Evolutionary conservation across 306 rosid genomes (phyloP), one percentile per base, ranked within the genome.

Genomic region (Corylus heterophylla): DNA sequence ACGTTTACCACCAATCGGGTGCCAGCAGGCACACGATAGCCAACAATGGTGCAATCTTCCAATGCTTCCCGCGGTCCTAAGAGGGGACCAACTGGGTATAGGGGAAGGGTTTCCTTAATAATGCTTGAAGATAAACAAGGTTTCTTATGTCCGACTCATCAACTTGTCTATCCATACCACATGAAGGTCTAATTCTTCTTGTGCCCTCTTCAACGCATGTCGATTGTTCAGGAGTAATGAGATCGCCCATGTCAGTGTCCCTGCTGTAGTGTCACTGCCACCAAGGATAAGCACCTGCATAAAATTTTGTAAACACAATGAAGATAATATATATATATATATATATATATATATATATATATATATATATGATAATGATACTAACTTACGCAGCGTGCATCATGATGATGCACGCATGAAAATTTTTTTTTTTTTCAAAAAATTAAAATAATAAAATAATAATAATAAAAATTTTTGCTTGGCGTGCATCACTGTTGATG

Each of bases 71-170:
- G 84, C 7, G 86, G 87, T 7, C 84, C 88, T 12, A 78, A 74
- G 2, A 87, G 85, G 0, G 93, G 93, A 22, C 84, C 96, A 0
- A 91, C 90, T 11, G 90, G 93, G 63, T 86, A 87, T 7, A 87
- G 76, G 12, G 91, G 80, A 6, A 87, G 74, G 0, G 90, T 82
- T 74, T 89, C 89, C 86, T 89, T 89, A 12, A 89, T 55, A 35
- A 87, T 89, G 90, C 90, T 78, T 85, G 82, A 27, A 87, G 59
- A 82, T 86, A 89, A 10, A 13, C 27, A 0, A 87, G 80, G 52
- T 86, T 82, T 80, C 59, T 83, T 0, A 84, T 37, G 69, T 91
- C 93, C 0, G 89, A 49, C 8, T 89, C 96, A n/a, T 84, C 86
- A 14, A 89, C 93, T 20, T 12, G 80, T 20, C 87, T 35, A 0